These are phyloP conservation scores for Fragaria ananassa DNA, from an alignment of 306 rosid species.

Conservation along the genomic window DNA sequence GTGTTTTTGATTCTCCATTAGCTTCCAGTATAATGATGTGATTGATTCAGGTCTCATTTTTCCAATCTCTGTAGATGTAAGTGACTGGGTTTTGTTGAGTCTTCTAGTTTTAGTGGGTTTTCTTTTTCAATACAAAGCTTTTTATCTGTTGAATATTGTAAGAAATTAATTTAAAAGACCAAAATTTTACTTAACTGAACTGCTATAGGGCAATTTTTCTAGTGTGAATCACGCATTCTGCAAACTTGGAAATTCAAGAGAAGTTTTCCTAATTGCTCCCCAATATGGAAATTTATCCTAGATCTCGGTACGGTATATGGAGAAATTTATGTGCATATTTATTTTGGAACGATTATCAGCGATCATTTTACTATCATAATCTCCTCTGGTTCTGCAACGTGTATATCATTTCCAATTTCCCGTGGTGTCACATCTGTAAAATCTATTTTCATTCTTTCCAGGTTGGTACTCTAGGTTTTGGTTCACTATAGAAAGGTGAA, in stretches of 20 bases:
- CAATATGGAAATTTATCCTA: background rate
- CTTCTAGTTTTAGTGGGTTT: background rate
- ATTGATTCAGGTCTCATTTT: conserved; percentile 1
- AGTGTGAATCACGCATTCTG: conserved; percentile 2
- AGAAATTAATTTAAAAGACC: no score
- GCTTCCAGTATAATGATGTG: background rate
- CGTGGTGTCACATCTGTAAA: no score
- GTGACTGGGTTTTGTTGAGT: background rate
- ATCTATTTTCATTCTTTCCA: background rate
- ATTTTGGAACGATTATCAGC: background rate
- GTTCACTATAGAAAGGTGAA: background rate
- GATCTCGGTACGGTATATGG: background rate
- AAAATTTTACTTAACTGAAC: background rate
- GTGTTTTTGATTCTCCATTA: background rate
- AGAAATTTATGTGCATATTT: background rate
- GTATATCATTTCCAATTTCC: background rate
- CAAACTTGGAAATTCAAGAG: background rate
- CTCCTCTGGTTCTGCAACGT: background rate
- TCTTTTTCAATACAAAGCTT: background rate
- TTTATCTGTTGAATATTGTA: background rate
- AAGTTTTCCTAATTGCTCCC: background rate
- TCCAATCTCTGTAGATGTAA: background rate
- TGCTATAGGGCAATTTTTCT: background rate
- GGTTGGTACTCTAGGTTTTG: conserved; percentile 4
- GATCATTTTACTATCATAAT: background rate